Evolutionary conservation across 208 protist genomes (phyloP).

Genomic region (Leishmania tropica): DNA sequence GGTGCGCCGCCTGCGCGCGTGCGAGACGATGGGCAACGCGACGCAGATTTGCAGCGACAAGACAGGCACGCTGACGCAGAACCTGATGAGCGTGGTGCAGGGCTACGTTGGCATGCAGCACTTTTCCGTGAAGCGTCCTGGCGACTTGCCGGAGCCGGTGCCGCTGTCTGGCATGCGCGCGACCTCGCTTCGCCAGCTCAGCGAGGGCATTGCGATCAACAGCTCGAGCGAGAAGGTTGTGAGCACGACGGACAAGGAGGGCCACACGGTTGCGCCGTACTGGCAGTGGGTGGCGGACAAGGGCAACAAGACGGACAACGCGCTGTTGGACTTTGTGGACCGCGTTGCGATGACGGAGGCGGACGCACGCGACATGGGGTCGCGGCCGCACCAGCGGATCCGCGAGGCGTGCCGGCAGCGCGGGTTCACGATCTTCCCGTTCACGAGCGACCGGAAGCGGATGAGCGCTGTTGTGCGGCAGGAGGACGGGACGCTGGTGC

Average conservation of each 20-base stretch:
- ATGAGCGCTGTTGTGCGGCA: conserved; percentile 77
- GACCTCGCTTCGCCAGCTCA: conserved; percentile 18
- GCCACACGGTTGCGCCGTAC: conserved; percentile 31
- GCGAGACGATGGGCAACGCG: conserved; percentile 98
- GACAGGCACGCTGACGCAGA: conserved; percentile 98
- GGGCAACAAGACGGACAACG: conserved; percentile 91
- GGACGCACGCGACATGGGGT: conserved; percentile 33
- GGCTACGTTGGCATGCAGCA: conserved; percentile 71
- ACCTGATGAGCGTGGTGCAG: conserved; percentile 97
- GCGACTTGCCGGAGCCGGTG: conserved; percentile 53
- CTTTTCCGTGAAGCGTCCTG: conserved; percentile 53
- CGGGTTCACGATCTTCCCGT: conserved; percentile 79
- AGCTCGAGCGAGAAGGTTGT: conserved; percentile 83
- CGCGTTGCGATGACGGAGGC: conserved; percentile 38
- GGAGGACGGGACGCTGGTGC: conserved; percentile 46
- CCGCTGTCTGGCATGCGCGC: conserved; percentile 23
- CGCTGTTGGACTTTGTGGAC: conserved; percentile 81
- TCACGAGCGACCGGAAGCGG: conserved; percentile 88
- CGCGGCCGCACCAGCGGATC: conserved; percentile 60
- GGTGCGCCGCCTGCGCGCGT: conserved; percentile 96
- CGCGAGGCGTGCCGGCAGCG: conserved; percentile 39
- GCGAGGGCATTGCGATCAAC: conserved; percentile 69
- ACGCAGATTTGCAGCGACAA: conserved; percentile 99
- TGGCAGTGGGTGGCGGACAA: conserved; percentile 74
- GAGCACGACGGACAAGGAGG: conserved; percentile 38